Base-by-base conservation (phyloP, 2,329 filamentous ascomycete species). In the Verruconis gallopava region DNA sequence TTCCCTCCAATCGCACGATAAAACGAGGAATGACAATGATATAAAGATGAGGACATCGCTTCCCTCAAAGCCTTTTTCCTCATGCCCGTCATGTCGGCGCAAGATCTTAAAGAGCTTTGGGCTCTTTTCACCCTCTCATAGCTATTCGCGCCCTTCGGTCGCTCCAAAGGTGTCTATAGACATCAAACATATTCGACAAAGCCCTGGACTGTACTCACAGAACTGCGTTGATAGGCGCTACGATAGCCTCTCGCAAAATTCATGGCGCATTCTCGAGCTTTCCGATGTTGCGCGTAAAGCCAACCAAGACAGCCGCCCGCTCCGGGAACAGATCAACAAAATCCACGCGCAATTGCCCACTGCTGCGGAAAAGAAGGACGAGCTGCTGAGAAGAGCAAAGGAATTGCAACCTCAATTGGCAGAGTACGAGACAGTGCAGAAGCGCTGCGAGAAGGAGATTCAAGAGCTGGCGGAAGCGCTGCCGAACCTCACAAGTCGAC, bases 141-240 rank as follows among this genome's bases (percentile, higher is more conserved):
- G 48, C 17, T 68, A 64, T 47, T 62, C 62, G 3, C 71, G 79
- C 30, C 81, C 82, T 3, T 69, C 81, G 2, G 79, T 73, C 40
- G 86, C 84, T 12, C 86, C 85, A 9, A 89, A 85, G 57, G 76
- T 84, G 19, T 73, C 73, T 37, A 72, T 93, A 50, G 82, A 95
- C 64, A 72, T 93, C 56, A 89, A 85, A 59, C 81, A 91, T 64
- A 94, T 98, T 58, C 86, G 88, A 44, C 74, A 85, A 55, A 83
- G 93, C 61, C 76, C 82, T 13, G 75, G 79, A 12, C 71, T 93
- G 13, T 83, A 95, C 67, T 73, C 81, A 51, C 69, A 80, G 50
- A 96, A 93, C 55, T 93, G 85, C 62, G 58, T 81, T 46, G 79
- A 86, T 50, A 78, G 91, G 51, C 95, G 95, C 59, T 95, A 95